Base-by-base conservation (phyloP, 305 asterid genomes). In the Fraxinus baroniana region DNA sequence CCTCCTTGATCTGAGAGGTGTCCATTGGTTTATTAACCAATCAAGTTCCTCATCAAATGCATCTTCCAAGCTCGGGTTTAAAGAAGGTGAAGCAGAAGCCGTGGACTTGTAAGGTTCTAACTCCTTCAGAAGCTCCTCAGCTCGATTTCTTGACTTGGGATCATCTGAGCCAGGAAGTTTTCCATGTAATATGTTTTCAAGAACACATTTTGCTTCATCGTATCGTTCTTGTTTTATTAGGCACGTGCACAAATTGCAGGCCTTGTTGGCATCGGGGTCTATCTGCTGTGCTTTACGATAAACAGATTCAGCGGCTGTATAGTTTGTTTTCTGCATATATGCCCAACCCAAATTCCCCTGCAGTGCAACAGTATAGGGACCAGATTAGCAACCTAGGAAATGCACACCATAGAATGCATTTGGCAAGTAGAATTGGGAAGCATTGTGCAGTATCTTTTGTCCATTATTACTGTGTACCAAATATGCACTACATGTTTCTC, bases 281-380 rank as follows among this genome's bases (percentile, higher is more conserved):
- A 93, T 89, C 84, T 91, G 68, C 60, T 93, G 97, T 52, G 97
- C 92, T 80, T 93, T 93, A 12, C 86, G 79, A 77, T 95, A 95
- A 20, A 93, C 98, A 28, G 76, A 81, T 85, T 93, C 97, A 0
- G 97, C 97, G 0, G 95, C 91, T 0, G 87, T 87, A 78, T 90
- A 92, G 79, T 92, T 90, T 2, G 70, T 44, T 77, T 93, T 91
- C 86, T 95, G 97, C 97, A 95, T 95, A 78, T 95, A 95, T 1
- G 98, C 97, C 98, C 98, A 95, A 6, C 98, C 98, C 78, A 95
- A 82, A 78, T 95, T 95, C 18, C 98, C 98, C 98, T 93, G 90
- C 84, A 87, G 46, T 35, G 70, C 80, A 3, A 28, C 7, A 46
- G 64, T 24, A 44, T 55, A 74, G 10, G 3, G 9, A 49, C 17